These are phyloP conservation scores for Xerocomellus chrysenteron DNA, from an alignment of 768 basidiomycete genomes.

Conservation along the genomic window DNA sequence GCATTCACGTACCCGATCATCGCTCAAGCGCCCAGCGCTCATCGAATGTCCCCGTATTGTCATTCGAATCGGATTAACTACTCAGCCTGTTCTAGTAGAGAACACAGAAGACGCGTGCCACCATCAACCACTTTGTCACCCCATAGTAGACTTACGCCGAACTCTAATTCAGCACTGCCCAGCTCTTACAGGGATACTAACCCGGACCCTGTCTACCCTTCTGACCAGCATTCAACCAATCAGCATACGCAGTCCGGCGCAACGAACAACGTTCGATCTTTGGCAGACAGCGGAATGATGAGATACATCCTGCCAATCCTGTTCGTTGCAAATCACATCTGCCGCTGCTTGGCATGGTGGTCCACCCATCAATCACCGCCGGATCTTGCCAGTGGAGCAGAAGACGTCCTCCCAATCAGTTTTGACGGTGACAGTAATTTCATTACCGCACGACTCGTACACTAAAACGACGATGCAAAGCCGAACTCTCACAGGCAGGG, in stretches of 20 bases:
- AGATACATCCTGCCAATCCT: constrained; percentile 7
- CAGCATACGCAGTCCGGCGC: neutral
- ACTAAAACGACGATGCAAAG: constrained; percentile 17
- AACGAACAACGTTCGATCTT: neutral
- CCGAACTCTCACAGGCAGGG: constrained; percentile 21
- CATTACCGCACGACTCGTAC: neutral
- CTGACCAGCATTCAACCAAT: neutral
- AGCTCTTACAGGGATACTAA: neutral
- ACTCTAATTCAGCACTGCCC: neutral
- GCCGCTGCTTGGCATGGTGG: constrained; percentile 28
- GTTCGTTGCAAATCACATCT: constrained; percentile 11
- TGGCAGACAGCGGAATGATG: constrained; percentile 6
- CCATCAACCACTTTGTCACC: constrained; percentile 10
- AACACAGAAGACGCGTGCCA: neutral
- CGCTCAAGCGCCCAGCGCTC: neutral
- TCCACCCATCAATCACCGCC: constrained; percentile 25
- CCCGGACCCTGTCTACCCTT: neutral
- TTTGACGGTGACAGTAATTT: constrained; percentile 23
- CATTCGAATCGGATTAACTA: neutral
- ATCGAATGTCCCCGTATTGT: neutral
- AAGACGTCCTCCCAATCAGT: constrained; percentile 12
- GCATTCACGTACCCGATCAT: neutral
- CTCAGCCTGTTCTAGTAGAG: neutral
- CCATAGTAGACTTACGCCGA: neutral
- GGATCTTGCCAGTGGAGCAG: constrained; percentile 7